Evolutionary conservation across 805 yeast genomes (phyloP), one percentile per base, ranked within the genome.

Genomic region (Jamesozyma spencerorum): DNA sequence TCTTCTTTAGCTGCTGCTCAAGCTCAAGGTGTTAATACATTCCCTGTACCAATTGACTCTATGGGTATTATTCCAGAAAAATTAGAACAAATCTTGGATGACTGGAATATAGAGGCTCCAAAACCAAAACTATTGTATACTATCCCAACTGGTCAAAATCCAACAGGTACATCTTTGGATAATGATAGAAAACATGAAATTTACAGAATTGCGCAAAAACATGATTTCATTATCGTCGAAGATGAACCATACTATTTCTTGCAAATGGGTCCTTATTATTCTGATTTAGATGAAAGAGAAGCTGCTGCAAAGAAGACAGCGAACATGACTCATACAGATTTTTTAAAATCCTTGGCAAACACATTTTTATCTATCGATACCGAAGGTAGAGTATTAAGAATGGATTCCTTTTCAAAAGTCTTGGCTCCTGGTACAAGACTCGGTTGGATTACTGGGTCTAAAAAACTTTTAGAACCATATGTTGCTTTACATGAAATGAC

Each of bases 211-310:
- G 90, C 94, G 28, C 79, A 76, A 58, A 80, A 85, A 67, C 83
- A 87, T 62, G 96, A 92, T 65, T 72, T 90, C 58, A 55, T 90
- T 41, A 80, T 90, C 50, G 62, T 90, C 39, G 98, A 90, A 68
- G 98, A 90, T 63, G 98, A 92, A 66, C 98, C 98, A 41, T 90
- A 90, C 77, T 90, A 85, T 71, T 90, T 86, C 70, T 70, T 90
- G 60, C 98, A 90, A 67, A 86, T 90, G 94, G 90, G 83, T 44
- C 59, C 72, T 37, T 92, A 85, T 69, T 67, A 75, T 18, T 50
- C 56, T 19, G 77, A 74, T 43, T 56, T 47, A 15, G 62, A 43
- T 39, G 68, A 65, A 37, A 55, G 63, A 50, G n/a, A n/a, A n/a
- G 57, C 37, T 27, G 42, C 37, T 31, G 7, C 42, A 3, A 39